phyloP scores from a whole-genome alignment of 2,329 filamentous ascomycete species.

The Chalara sp. region DNA sequence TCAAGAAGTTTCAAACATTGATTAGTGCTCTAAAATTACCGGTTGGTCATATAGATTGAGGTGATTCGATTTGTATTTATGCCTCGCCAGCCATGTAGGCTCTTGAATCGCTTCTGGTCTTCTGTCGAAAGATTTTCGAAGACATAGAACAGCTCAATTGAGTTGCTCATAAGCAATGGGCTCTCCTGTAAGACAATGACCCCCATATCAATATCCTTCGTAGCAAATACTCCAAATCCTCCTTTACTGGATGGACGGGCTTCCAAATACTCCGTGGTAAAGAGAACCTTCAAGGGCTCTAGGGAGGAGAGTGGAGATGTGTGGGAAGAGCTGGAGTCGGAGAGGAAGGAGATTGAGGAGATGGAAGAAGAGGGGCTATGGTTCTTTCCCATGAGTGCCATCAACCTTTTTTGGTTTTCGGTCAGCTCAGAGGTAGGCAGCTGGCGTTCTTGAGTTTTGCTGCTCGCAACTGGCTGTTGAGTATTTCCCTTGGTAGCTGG shows the following conservation, averaged over 20 bases:
- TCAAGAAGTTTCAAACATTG: conserved; percentile 1
- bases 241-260: conserved; percentile 19
- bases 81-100: conserved; percentile 11
- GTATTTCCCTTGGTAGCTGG: neutral
- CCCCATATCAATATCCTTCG: conserved; percentile 16
- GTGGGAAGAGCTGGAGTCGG: neutral
- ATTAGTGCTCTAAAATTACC: conserved; percentile 14
- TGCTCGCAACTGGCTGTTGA: neutral
- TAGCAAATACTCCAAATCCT: conserved; percentile 25
- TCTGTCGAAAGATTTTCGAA: conserved; percentile 14
- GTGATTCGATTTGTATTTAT: conserved; percentile 9
- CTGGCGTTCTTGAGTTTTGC: neutral
- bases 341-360: neutral
- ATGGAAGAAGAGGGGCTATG: neutral
- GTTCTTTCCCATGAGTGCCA: too few relatives aligned
- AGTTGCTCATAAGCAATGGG: conserved; percentile 17
- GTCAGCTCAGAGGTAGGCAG: neutral
- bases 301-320: neutral
- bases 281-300: neutral
- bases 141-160: conserved; percentile 10
- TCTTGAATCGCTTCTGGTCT: conserved; percentile 14
- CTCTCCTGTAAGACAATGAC: conserved; percentile 20
- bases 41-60: conserved; percentile 24
- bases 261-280: conserved; percentile 22
- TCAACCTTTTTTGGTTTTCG: too few relatives aligned